Evolutionary conservation across 2,329 filamentous ascomycete species (phyloP), one percentile per base, ranked within the genome.

Genomic region (Aureobasidium zeae): DNA sequence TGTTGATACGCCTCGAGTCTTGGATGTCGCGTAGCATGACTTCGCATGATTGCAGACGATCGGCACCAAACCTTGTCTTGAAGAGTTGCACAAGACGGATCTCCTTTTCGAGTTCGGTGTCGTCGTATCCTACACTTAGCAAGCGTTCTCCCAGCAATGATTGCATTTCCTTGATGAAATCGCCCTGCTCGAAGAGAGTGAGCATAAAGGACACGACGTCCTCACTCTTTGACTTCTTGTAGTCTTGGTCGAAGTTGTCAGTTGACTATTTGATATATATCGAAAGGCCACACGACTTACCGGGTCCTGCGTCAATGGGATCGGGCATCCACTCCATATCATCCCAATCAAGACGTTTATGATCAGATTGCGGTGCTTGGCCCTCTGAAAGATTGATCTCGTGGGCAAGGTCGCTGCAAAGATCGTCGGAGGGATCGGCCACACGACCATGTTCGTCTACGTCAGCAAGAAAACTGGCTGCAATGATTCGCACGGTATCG

Each of bases 1-100:
- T 53, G 30, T 77, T 70, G 34, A 94, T 77, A 10, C 73, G 68
- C 6, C 70, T 66, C 57, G 95, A 84, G 47, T 95, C 88, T 51
- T 83, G 75, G 25, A 96, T 83, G 59, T 98, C 91, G 51, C 83
- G 85, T 46, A 98, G 76, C 91, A 98, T 98, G 55, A 98, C 91
- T 58, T 98, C 89, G 62, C 88, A 95, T 36, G 85, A 84, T 59
- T 96, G 91, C 33, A 98, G 68, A 12, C 86, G 79, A 20, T 76
- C 73, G 52, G 95, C 86, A 17, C 89, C 89, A 45, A 95, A 88
- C 7, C 88, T 79, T 49, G 85, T 74, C 66, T 95, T 95, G 47
- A 98, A 73, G 8, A 96, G 73, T 46, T 89, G 80, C 5, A 96
- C 72, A 4, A 95, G 83, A 44, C 83, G 81, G 43, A 85, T 76